Percentiles rank a stretch among this genome's conserved stretches.
Evolutionary conservation across 495 filamentous ascomycete genomes (phyloP).

Genomic region (Astrothelium subdiscretum): DNA sequence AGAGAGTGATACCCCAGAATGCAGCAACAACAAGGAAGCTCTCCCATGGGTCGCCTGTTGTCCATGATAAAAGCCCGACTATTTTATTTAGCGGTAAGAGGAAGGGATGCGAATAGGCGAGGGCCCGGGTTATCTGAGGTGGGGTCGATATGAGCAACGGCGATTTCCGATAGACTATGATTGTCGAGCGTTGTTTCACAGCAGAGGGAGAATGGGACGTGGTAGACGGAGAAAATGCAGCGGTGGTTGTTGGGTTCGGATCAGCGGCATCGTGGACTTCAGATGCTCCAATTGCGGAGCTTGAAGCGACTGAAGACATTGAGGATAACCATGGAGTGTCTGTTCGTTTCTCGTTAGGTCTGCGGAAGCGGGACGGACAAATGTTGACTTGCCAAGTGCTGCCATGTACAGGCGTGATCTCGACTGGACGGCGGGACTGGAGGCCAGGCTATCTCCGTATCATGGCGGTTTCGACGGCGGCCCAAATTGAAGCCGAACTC

Average conservation of each 20-base stretch:
- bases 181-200: conserved; percentile 69
- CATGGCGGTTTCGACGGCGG: not conserved
- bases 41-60: conserved; percentile 85
- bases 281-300: conserved; percentile 17
- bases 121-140: conserved; percentile 78
- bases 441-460: not conserved
- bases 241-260: conserved; percentile 60
- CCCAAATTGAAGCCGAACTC: no score
- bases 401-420: conserved; percentile 8
- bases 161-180: conserved; percentile 93
- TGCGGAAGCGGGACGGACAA: not conserved
- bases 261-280: conserved; percentile 23
- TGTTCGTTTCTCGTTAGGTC: conserved; percentile 16
- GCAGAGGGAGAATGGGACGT: conserved; percentile 55
- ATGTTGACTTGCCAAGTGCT: conserved; percentile 14
- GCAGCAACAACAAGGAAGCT: conserved; percentile 76
- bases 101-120: conserved; percentile 92
- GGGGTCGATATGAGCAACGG: conserved; percentile 88
- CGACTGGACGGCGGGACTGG: not conserved
- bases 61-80: conserved; percentile 82
- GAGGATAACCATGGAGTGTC: conserved; percentile 55
- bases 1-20: conserved; percentile 79
- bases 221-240: conserved; percentile 76
- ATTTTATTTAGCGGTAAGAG: conserved; percentile 74
- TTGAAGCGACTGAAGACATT: conserved; percentile 39